phyloP scores from a whole-genome alignment of 768 basidiomycete genomes.

The Leccinum rimulosum region DNA sequence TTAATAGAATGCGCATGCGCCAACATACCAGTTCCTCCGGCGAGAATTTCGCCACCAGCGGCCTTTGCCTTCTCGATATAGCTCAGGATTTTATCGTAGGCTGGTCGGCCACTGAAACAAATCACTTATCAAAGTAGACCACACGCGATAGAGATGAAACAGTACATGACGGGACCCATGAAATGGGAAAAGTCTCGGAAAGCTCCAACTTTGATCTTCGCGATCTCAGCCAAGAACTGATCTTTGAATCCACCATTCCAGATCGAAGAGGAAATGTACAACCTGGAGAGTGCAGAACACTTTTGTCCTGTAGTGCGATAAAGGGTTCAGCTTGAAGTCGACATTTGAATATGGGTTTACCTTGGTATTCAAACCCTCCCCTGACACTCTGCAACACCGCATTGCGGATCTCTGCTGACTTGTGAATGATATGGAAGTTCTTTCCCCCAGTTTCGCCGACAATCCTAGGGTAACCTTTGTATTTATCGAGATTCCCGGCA shows the following conservation, averaged over 20 bases:
- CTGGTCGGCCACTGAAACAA: slow-evolving; percentile 63
- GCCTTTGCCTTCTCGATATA: slow-evolving; percentile 87
- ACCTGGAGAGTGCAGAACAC: slow-evolving; percentile 89
- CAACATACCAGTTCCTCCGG: slow-evolving; percentile 72
- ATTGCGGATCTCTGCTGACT: slow-evolving; percentile 81
- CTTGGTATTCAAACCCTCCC: slow-evolving; percentile 95
- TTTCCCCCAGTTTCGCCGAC: slow-evolving; percentile 99
- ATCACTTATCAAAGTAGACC: background rate
- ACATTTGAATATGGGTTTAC: slow-evolving; percentile 33
- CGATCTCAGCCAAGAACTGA: slow-evolving; percentile 65
- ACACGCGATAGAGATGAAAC: background rate
- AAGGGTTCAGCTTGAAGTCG: background rate
- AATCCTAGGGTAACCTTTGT: slow-evolving; percentile 88
- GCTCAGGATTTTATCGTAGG: slow-evolving; percentile 81
- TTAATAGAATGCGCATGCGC: background rate
- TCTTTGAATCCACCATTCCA: slow-evolving; percentile 90
- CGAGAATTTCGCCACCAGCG: slow-evolving; percentile 84
- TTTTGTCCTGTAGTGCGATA: slow-evolving; percentile 68
- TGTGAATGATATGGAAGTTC: slow-evolving; percentile 95
- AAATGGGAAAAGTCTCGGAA: slow-evolving; percentile 79
- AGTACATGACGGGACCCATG: slow-evolving; percentile 94
- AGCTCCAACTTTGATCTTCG: slow-evolving; percentile 83
- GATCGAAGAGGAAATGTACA: slow-evolving; percentile 84
- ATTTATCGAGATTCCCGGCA: slow-evolving; percentile 80
- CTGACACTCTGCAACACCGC: slow-evolving; percentile 89